Evolutionary conservation across 345 rosid genomes (phyloP).

Genomic region (Nasturtium officinale): DNA sequence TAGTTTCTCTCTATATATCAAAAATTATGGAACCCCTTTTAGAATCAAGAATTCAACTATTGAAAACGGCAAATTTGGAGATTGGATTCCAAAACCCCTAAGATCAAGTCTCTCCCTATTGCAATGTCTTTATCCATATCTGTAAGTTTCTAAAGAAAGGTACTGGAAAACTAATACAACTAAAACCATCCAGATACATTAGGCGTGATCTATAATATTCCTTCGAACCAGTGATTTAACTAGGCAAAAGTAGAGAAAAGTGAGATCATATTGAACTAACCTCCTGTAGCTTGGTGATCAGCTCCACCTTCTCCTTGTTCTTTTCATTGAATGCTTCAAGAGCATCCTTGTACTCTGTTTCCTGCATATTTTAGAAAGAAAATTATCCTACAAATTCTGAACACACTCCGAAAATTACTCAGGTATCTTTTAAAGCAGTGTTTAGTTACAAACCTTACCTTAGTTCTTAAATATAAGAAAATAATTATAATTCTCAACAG

Average conservation of each 20-base stretch:
- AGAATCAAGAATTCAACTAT: not conserved
- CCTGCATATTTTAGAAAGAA: slow-evolving; percentile 46
- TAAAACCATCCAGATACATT: not conserved
- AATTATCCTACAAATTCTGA: not conserved
- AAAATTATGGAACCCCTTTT: not conserved
- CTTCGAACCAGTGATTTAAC: not conserved
- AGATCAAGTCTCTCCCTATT: not conserved
- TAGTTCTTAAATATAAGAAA: not conserved
- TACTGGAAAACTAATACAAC: not conserved
- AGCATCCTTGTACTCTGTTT: slow-evolving; percentile 84
- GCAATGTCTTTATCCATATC: not conserved
- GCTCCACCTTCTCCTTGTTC: slow-evolving; percentile 88
- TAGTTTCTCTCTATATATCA: not conserved
- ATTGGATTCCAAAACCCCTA: not conserved
- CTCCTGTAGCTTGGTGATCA: slow-evolving; percentile 83
- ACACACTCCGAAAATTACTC: not conserved
- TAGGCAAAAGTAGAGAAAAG: slow-evolving; percentile 9
- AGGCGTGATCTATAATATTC: not conserved
- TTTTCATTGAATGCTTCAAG: slow-evolving; percentile 77
- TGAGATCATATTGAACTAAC: slow-evolving; percentile 42
- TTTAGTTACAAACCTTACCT: not conserved
- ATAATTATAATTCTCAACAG: not conserved
- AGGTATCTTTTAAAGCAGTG: not conserved
- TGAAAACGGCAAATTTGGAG: too few species aligned
- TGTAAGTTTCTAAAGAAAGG: slow-evolving; percentile 9